These are phyloP conservation scores for Thoreauomyces humboldtii DNA, from an alignment of 192 early-diverging fungal genomes.

Conservation along the genomic window DNA sequence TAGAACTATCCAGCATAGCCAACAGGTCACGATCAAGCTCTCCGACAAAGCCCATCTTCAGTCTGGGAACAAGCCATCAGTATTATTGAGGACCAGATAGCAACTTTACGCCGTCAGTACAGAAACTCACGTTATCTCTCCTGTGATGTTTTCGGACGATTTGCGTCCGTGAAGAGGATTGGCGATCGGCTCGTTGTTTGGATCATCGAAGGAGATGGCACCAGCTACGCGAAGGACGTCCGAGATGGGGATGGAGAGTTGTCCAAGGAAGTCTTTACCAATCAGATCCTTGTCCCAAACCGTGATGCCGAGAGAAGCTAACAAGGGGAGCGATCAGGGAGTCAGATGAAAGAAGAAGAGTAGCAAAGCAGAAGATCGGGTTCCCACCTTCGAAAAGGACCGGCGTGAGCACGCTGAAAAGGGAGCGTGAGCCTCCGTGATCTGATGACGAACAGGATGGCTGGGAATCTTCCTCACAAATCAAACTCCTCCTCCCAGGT, in stretches of 20 bases:
- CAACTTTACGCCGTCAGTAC: no score
- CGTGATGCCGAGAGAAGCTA: slow-evolving; percentile 36
- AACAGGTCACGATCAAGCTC: slow-evolving; percentile 27
- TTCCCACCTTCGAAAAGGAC: slow-evolving; percentile 33
- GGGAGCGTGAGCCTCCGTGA: no score
- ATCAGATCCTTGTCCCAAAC: slow-evolving; percentile 72
- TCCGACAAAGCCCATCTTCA: slow-evolving; percentile 39
- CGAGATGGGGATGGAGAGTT: slow-evolving; percentile 53
- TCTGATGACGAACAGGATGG: no score
- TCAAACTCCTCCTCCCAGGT: slow-evolving; percentile 63
- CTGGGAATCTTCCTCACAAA: no score
- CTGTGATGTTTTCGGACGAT: slow-evolving; percentile 24
- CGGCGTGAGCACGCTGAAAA: slow-evolving; percentile 32
- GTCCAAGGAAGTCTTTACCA: slow-evolving; percentile 66
- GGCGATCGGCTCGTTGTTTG: slow-evolving; percentile 48
- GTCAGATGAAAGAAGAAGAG: background rate
- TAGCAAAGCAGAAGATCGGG: background rate
- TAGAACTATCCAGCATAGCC: slow-evolving; percentile 17
- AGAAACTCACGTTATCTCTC: slow-evolving; percentile 35
- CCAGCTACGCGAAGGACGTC: slow-evolving; percentile 47
- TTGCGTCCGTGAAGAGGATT: slow-evolving; percentile 35
- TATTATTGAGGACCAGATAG: no score
- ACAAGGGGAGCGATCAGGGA: background rate
- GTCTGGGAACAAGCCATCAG: background rate
- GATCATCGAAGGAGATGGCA: slow-evolving; percentile 46